Evolutionary conservation across 768 basidiomycete species (phyloP), one percentile per base, ranked within the genome.

Genomic region (Imleria badia): DNA sequence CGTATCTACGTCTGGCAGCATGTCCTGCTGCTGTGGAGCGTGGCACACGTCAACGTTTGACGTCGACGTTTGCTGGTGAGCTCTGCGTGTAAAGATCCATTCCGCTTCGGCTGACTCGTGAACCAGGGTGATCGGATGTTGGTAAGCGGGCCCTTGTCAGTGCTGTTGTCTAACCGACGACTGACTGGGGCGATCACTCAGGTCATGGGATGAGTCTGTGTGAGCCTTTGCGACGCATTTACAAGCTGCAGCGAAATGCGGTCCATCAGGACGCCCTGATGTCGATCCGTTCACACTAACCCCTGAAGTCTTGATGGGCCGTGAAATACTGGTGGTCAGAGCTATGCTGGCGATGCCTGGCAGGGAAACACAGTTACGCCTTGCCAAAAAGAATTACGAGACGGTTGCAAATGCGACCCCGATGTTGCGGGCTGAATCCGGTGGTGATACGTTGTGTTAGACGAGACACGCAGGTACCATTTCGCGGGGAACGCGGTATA

Each of bases 201-300:
- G 79, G 78, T 84, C 89, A 15, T 95, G 92, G 93, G 91, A 94
- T 72, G 87, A n/a, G n/a, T 94, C 38, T 92, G 87, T 59, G 83
- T 81, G 54, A 67, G 80, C 72, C 34, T 36, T 17, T 49, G 6
- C 13, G 30, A 26, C 13, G 29, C 3, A 3, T 55, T 3, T 52
- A 13, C 40, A 5, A 4, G 3, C 5, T 8, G n/a, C n/a, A n/a
- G n/a, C n/a, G 7, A 30, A 10, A 14, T 1, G 29, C 15, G 79
- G 83, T 52, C 61, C 67, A 6, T 66, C 72, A 3, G 73, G 79
- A 1, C 65, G 6, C 23, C 20, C 22, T 13, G 29, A 10, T 5
- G 58, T 62, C 5, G 58, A 69, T 20, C 82, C 84, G 60, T 84
- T 83, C 33, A 78, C 81, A 44, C 62, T 87, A 8, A 85, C 82